Evolutionary conservation across 169 alveolate genomes (phyloP).

Genomic region (Eimeria brunetti): DNA sequence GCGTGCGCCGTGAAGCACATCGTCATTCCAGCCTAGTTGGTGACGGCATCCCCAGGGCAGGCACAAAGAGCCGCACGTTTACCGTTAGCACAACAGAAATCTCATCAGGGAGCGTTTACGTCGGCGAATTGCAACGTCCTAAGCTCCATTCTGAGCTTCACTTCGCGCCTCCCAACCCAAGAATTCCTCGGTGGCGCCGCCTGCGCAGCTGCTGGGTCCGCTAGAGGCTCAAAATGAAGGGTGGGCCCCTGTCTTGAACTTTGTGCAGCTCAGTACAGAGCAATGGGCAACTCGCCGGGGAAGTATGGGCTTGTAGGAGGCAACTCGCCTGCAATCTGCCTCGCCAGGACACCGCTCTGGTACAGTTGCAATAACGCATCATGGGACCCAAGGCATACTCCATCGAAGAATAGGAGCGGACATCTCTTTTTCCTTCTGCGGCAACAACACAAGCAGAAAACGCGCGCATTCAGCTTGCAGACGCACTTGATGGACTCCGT

Average conservation of each 20-base stretch:
- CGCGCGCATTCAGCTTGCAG: background rate
- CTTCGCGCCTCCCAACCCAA: background rate
- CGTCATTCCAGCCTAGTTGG: background rate
- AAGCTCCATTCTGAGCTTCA: background rate
- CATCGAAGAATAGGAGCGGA: conserved; percentile 48
- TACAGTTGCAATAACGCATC: conserved; percentile 47
- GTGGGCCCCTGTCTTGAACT: background rate
- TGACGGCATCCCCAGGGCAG: background rate
- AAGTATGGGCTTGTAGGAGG: background rate
- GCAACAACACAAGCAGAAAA: background rate
- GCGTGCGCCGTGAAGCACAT: background rate
- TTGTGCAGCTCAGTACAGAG: conserved; percentile 46
- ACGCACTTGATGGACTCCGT: background rate
- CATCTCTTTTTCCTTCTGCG: conserved; percentile 47
- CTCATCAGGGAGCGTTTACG: background rate
- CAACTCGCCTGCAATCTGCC: conserved; percentile 24
- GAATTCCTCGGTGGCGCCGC: background rate
- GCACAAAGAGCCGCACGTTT: background rate
- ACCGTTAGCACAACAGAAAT: background rate
- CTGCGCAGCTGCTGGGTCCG: conserved; percentile 1
- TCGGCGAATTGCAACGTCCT: background rate
- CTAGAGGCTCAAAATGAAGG: background rate
- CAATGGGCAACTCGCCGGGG: conserved; percentile 59
- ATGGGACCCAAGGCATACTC: conserved; percentile 56
- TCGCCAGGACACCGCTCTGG: conserved; percentile 55